Conservation (phyloP, 1,284 basidiomycete species). For the Boletellus deceptivus region DNA sequence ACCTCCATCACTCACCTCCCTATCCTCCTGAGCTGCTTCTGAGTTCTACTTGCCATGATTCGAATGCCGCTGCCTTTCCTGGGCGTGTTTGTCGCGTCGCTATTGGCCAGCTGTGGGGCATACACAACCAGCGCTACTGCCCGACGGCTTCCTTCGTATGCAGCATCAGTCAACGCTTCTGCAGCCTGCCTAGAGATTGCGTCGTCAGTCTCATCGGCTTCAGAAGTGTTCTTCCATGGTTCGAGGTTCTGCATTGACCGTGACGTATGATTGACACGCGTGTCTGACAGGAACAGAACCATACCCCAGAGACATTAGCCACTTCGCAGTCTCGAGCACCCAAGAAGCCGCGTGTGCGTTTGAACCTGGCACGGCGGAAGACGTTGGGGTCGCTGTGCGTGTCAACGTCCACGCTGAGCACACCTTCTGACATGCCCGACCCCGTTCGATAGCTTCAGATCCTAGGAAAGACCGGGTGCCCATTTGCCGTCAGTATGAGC, state of each 20-base stretch:
- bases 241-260: constrained; percentile 1
- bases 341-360: constrained; percentile 48
- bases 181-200: constrained; percentile 25
- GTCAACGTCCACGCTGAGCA: not conserved
- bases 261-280: constrained; percentile 2
- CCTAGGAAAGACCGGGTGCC: constrained; percentile 37
- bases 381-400: constrained; percentile 46
- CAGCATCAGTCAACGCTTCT: constrained; percentile 7
- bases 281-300: constrained; percentile 16
- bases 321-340: constrained; percentile 47
- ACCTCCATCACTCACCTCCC: constrained; percentile 1
- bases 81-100: constrained; percentile 8
- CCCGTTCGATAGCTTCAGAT: constrained; percentile 40
- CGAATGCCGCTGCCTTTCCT: constrained; percentile 6
- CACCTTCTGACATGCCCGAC: not conserved
- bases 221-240: constrained; percentile 37
- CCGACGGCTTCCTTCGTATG: not conserved
- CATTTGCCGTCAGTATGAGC: constrained; percentile 37
- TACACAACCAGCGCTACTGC: not conserved
- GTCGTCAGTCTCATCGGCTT: constrained; percentile 26
- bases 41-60: constrained; percentile 1
- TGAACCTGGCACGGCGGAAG: constrained; percentile 49
- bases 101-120: constrained; percentile 4
- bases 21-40: constrained; percentile 5
- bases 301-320: constrained; percentile 41